Evolutionary conservation across 257 asterid species (phyloP), one percentile per base, ranked within the genome.

Genomic region (Nicotiana otophora): DNA sequence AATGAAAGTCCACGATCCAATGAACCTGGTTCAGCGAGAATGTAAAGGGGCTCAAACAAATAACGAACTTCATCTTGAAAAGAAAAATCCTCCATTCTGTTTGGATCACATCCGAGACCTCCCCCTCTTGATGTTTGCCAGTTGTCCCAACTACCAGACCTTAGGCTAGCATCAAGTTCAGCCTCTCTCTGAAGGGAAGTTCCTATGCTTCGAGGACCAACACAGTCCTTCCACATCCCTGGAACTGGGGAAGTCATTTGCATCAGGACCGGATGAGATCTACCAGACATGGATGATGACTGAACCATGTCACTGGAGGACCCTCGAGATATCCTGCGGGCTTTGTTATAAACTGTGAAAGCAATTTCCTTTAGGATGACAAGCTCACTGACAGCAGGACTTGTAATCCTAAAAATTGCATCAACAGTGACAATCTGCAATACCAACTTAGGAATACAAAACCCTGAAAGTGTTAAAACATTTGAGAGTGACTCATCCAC

Each of bases 291-390:
- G 69, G 95, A 87, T 34, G 84, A 86, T 23, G 95, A 88, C 78
- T 93, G 88, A 70, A 82, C 82, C 70, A 77, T 86, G 85, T 95
- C 97, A 34, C 91, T 88, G 31, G 97, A 87, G 83, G 87, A 85
- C 77, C 97, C 97, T 67, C 97, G 90, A 48, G 93, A 89, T 86
- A 91, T 83, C 84, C 97, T 88, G 19, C 99, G 91, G 70, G 97
- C 99, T 88, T 96, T 96, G 87, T 93, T 94, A 89, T 94, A 96
- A 81, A 94, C 96, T n/a, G 99, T 94, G 88, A 96, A 96, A 82
- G 99, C 98, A 84, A 92, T 89, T 88, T 96, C 99, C 92, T 96
- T 96, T 84, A 96, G 89, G 87, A 92, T 86, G 79, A 87, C 84
- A 83, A 96, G 98, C 89, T 94, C 99, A 66, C 87, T 92, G 30